Evolutionary conservation across 176 grass and related monocot species (phyloP).

Genomic region (Carex littledalei): DNA sequence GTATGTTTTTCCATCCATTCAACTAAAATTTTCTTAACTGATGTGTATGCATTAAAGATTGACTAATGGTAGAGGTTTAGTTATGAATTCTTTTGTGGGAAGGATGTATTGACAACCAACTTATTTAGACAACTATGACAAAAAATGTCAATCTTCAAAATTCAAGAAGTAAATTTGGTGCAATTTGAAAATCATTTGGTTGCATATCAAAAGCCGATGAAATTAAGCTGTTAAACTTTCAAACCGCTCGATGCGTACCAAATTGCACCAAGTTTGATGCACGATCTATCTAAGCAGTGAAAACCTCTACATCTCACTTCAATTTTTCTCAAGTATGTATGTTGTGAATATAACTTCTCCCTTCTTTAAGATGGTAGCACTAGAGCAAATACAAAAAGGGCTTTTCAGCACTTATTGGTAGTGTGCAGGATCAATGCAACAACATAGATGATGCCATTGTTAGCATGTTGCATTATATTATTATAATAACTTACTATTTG

Average conservation of each 20-base stretch:
- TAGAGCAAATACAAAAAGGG: not conserved
- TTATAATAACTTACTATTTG: constrained; percentile 4
- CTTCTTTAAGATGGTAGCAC: not conserved
- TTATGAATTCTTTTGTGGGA: not conserved
- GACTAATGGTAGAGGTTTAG: not conserved
- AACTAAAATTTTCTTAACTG: not conserved
- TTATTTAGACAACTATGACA: not conserved
- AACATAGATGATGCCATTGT: not conserved
- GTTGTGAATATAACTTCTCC: not conserved
- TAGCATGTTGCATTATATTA: not conserved
- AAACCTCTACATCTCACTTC: not conserved
- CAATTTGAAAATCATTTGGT: not conserved
- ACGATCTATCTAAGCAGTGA: not conserved
- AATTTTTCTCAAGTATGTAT: not conserved
- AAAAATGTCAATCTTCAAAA: not conserved
- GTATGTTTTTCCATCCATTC: not conserved
- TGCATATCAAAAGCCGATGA: not conserved
- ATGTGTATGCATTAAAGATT: not conserved
- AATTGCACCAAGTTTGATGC: not conserved
- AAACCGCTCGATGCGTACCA: not conserved
- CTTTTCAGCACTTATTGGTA: not conserved
- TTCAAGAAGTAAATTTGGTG: not conserved
- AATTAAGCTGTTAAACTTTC: not conserved
- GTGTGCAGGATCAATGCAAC: not conserved
- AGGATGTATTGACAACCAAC: not conserved